Evolutionary conservation across 2,329 filamentous ascomycete genomes (phyloP), one percentile per base, ranked within the genome.

Genomic region (Didymella arachidicola): DNA sequence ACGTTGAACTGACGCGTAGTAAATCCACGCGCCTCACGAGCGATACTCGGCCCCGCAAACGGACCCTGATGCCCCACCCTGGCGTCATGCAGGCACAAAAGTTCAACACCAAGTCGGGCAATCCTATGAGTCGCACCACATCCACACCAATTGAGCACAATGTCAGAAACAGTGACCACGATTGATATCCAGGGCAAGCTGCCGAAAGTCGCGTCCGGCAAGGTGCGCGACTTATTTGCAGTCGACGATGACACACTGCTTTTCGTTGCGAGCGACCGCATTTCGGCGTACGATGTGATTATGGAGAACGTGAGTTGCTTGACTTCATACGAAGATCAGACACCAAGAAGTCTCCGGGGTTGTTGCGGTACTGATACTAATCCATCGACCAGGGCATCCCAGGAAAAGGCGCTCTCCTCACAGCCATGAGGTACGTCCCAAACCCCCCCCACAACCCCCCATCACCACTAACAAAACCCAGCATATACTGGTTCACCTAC

Each of bases 241-340:
- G 80, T 96, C 53, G 86, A 91, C 73, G 80, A 86, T 39, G 79
- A 85, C 56, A 89, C 86, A 2, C 85, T 96, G 4, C 88, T 96
- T 56, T 94, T 97, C 74, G 87, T 93, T 54, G 89, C 91, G 25
- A 90, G 91, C 14, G 93, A 97, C 80, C 89, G 95, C 66, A 95
- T 97, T 76, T 97, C 92, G 25, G 95, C 95, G 55, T 98, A 94
- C 82, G 94, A 98, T 84, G 92, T 96, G 68, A 87, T 96, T 68
- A 88, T 96, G 83, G 81, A 86, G 70, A 97, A 95, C 79, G 87
- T 88, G 75, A 72, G 78, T 69, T 4, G 8, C 30, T 2, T 4
- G 30, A 32, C 30, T 32, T 2, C 30, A 32, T 4, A 32, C 10
- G 16, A 26, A 43, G 18, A 36, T 5, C 26, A 44, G 12, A 12